These are phyloP conservation scores for Fusarium nygamai DNA, from an alignment of 2,329 filamentous ascomycete species.

Conservation along the genomic window DNA sequence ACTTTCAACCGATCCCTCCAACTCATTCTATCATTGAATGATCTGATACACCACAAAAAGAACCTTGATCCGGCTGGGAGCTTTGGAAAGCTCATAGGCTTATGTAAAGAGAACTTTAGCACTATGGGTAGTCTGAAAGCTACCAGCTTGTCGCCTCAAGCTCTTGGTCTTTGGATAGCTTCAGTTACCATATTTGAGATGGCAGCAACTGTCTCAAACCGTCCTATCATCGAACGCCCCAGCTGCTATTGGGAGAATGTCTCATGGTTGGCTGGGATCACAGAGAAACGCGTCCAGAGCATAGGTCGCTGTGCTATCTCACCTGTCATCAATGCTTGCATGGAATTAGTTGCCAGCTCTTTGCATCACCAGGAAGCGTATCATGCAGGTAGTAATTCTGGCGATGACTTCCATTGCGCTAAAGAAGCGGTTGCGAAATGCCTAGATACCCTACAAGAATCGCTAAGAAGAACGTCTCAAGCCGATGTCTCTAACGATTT, in stretches of 20 bases:
- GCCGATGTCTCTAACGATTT: fast-evolving
- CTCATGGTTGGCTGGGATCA: background rate
- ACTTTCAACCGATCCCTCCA: no score
- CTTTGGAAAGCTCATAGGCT: no score
- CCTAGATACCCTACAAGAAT: background rate
- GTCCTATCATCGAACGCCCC: background rate
- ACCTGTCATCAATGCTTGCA: background rate
- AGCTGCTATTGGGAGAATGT: background rate
- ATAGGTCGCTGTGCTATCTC: background rate
- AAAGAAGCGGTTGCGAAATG: background rate
- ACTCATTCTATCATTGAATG: no score
- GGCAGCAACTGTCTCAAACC: background rate
- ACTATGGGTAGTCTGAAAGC: background rate
- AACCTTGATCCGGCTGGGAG: no score
- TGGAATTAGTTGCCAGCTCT: background rate
- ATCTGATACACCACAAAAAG: no score
- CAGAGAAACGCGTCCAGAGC: background rate
- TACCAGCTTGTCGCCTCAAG: background rate
- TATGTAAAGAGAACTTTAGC: background rate
- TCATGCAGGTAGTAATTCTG: fast-evolving
- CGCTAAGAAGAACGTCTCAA: fast-evolving
- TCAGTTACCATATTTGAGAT: background rate
- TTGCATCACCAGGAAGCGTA: background rate
- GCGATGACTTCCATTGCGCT: fast-evolving
- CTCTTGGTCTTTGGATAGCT: background rate